Evolutionary conservation across 495 filamentous ascomycete species (phyloP), one percentile per base, ranked within the genome.

Genomic region (Penicillium tannophilum): DNA sequence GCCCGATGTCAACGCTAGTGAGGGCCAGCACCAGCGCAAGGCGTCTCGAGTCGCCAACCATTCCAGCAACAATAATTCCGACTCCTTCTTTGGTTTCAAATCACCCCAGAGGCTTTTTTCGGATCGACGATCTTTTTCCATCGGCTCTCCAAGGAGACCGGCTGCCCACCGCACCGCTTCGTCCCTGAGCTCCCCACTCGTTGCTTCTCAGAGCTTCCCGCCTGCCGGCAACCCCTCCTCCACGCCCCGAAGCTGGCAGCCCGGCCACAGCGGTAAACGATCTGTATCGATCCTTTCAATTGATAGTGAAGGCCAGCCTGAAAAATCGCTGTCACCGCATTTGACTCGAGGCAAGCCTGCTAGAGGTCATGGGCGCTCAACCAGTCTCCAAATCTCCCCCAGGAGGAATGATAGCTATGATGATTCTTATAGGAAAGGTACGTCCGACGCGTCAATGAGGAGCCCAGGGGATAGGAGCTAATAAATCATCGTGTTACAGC

Each of bases 231-330:
- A 60, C 50, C 71, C 76, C 41, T 73, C 77, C 11, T 73, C 77
- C 10, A 74, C 72, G 6, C 74, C 74, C 46, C 72, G 72, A 52
- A 72, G 56, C 65, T 70, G 70, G 62, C 71, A 71, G 16, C 61
- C 69, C 3, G 62, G 66, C 16, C 77, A 84, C 52, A 82, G 78
- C 61, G 88, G 90, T 68, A 84, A 86, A 59, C 75, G 93, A 68
- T 97, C 93, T 1, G 83, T 98, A 31, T 97, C 94, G n/a, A 98
- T 98, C 60, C 85, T 97, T 20, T 98, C 94, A 6, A 83, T 98
- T 61, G 90, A 90, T 49, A 85, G 86, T 54, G 84, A 88, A 53
- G 71, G 70, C 28, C 77, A 76, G 8, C 61, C 68, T 59, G 75
- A 78, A 23, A 72, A 78, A 16, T 53, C 64, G 16, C 65, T 65